phyloP scores from a whole-genome alignment of 2,329 filamentous ascomycete species.

The Onygenales sp. region DNA sequence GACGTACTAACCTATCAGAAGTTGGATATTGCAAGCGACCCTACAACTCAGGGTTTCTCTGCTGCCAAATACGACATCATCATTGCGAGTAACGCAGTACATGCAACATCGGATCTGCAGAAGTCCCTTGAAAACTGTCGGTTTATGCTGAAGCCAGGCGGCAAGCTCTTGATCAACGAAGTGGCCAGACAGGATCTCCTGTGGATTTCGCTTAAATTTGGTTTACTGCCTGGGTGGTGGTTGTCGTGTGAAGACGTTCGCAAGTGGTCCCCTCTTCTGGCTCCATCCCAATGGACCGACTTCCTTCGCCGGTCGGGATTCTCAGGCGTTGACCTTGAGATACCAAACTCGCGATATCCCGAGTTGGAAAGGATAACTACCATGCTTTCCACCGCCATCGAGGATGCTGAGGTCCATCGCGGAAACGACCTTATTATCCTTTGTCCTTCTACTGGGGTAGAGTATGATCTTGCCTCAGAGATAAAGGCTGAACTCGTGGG shows the following conservation, averaged over 20 bases:
- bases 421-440: conserved; percentile 2
- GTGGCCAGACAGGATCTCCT: conserved; percentile 15
- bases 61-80: conserved; percentile 26
- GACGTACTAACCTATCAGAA: conserved; percentile 15
- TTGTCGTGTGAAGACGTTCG: conserved; percentile 10
- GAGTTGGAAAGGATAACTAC: conserved; percentile 13
- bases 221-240: conserved; percentile 19
- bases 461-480: conserved; percentile 1
- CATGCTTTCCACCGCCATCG: conserved; percentile 11
- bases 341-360: conserved; percentile 7
- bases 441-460: not conserved
- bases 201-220: conserved; percentile 9
- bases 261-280: conserved; percentile 7
- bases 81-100: conserved; percentile 29
- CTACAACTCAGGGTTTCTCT: conserved; percentile 26
- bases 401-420: not conserved
- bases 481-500: conserved; percentile 4
- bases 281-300: conserved; percentile 5
- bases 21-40: conserved; percentile 26
- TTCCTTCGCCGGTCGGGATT: conserved; percentile 8
- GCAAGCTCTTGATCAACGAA: conserved; percentile 36
- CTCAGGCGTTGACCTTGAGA: conserved; percentile 7
- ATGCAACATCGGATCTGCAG: conserved; percentile 23
- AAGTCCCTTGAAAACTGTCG: conserved; percentile 24
- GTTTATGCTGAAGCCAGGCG: conserved; percentile 33